A percentile compares a stretch with the other conserved stretches of the same genome.
Conservation (phyloP, 2,329 filamentous ascomycete species). For the Fusarium protoensiforme region DNA sequence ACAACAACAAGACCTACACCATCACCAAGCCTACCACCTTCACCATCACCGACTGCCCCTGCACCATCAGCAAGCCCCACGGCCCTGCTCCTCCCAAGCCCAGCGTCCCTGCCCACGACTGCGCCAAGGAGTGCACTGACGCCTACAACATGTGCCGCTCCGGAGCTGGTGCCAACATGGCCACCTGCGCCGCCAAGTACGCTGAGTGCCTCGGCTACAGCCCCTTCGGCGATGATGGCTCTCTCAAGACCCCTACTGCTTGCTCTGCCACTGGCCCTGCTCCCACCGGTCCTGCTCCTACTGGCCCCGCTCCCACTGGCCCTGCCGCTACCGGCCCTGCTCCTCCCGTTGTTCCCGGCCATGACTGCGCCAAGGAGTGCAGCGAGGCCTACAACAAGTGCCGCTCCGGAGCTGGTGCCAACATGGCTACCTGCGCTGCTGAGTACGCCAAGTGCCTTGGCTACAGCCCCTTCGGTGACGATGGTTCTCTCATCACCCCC, state of each 20-base stretch:
- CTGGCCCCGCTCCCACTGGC: not conserved
- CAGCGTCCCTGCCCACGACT: conserved; percentile 19
- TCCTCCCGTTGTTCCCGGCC: conserved; percentile 4
- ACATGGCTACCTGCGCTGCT: conserved; percentile 36
- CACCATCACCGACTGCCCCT: conserved; percentile 74
- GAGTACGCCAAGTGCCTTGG: conserved; percentile 34
- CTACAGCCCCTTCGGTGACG: conserved; percentile 34
- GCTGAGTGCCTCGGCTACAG: conserved; percentile 36
- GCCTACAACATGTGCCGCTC: conserved; percentile 29
- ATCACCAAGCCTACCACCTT: conserved; percentile 72
- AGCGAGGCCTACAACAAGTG: conserved; percentile 22
- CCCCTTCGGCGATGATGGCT: conserved; percentile 26
- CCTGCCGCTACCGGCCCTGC: conserved; percentile 13
- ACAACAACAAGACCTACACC: conserved; percentile 71
- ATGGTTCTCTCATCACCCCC: conserved; percentile 21
- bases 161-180: conserved; percentile 21
- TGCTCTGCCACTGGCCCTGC: conserved; percentile 58
- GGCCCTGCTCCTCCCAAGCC: conserved; percentile 12
- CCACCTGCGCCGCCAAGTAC: conserved; percentile 35
- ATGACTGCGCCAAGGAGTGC: conserved; percentile 32
- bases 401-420: conserved; percentile 15
- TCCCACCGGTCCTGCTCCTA: not conserved
- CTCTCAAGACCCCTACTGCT: conserved; percentile 27
- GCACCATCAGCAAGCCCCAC: conserved; percentile 65
- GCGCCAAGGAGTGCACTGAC: conserved; percentile 23